A percentile compares a stretch with the other conserved stretches of the same genome.
Evolutionary conservation across 345 rosid species (phyloP).

Genomic region (Hibiscus trionum): DNA sequence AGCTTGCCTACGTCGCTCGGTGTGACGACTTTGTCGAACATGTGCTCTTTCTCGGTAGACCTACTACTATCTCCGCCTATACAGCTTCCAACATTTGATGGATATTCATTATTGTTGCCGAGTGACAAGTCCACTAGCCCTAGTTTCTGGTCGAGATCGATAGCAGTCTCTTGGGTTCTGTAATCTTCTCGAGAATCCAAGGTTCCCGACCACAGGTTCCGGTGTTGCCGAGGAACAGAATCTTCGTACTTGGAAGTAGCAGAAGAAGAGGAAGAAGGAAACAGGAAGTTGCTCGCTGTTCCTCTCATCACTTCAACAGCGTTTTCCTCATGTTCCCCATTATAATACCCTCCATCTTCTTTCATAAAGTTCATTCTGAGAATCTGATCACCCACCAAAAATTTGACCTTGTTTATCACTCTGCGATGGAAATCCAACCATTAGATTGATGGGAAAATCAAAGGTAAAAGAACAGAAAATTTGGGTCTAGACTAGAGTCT

Average conservation of each 20-base stretch:
- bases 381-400: conserved; percentile 12
- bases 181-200: conserved; percentile 20
- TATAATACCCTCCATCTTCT: conserved; percentile 24
- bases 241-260: conserved; percentile 20
- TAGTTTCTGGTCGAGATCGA: conserved; percentile 28
- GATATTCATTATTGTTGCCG: conserved; percentile 18
- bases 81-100: conserved; percentile 18
- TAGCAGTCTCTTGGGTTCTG: conserved; percentile 12
- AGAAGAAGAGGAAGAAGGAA: conserved; percentile 23
- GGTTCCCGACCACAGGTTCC: conserved; percentile 22
- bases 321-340: conserved; percentile 22
- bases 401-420: conserved; percentile 7
- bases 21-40: conserved; percentile 81
- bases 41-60: conserved; percentile 49
- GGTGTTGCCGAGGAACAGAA: conserved; percentile 11
- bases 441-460: conserved; percentile 7
- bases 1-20: conserved; percentile 84
- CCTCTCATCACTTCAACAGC: conserved; percentile 17
- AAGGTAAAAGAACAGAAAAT: not conserved
- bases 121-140: conserved; percentile 42
- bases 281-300: conserved; percentile 15
- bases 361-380: conserved; percentile 33
- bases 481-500: not conserved
- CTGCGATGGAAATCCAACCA: conserved; percentile 26
- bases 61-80: conserved; percentile 14